Conservation (phyloP, 768 basidiomycete genomes). For the Gelatoporia subvermispora region DNA sequence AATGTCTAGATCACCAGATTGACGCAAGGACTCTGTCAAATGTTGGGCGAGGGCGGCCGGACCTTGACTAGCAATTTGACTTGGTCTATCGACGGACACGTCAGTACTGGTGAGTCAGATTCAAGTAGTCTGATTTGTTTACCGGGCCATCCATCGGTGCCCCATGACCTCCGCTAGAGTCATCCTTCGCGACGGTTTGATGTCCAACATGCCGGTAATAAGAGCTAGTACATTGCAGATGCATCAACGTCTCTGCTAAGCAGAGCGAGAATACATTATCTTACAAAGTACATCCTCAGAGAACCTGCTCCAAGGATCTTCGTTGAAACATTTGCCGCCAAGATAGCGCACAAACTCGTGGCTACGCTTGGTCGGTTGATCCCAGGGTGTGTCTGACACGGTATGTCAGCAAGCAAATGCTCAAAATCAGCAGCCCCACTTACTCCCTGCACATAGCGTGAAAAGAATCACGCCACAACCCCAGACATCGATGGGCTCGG, state of each 20-base stretch:
- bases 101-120: too few relatives aligned
- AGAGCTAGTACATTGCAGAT: slow-evolving; percentile 45
- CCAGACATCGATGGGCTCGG: slow-evolving; percentile 96
- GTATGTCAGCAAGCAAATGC: not conserved
- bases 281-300: slow-evolving; percentile 54
- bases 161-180: slow-evolving; percentile 50
- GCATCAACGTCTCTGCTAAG: too few relatives aligned
- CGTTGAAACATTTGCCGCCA: slow-evolving; percentile 64
- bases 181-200: slow-evolving; percentile 66
- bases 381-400: slow-evolving; percentile 90
- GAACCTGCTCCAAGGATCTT: slow-evolving; percentile 78
- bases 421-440: slow-evolving; percentile 24
- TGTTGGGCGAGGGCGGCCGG: slow-evolving; percentile 56
- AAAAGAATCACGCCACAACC: slow-evolving; percentile 93
- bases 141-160: slow-evolving; percentile 79
- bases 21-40: slow-evolving; percentile 63
- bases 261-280: slow-evolving; percentile 26
- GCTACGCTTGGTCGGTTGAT: slow-evolving; percentile 78
- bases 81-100: slow-evolving; percentile 41
- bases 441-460: slow-evolving; percentile 87
- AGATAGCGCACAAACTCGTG: slow-evolving; percentile 78
- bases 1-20: slow-evolving; percentile 70
- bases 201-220: slow-evolving; percentile 65
- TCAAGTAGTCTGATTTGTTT: too few relatives aligned
- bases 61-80: slow-evolving; percentile 57